These are phyloP conservation scores for Paradendryphiella salina DNA, from an alignment of 2,329 filamentous ascomycete species.

Conservation along the genomic window DNA sequence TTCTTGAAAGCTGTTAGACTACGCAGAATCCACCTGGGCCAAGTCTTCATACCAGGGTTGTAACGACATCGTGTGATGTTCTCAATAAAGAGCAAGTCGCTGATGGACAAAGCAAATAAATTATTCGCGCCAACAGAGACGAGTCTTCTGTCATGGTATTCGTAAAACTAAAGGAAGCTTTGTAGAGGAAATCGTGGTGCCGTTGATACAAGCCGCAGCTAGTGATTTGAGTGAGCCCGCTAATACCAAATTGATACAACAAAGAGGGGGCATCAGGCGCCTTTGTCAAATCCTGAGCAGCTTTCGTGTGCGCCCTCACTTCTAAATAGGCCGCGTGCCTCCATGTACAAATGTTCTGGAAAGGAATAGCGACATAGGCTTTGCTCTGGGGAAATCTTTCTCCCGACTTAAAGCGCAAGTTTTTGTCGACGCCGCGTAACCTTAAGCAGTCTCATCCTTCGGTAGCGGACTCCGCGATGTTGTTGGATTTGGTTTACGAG, in stretches of 20 bases:
- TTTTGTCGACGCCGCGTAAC: background rate
- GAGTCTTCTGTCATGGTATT: slow-evolving; percentile 4
- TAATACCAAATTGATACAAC: background rate
- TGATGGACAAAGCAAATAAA: background rate
- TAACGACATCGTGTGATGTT: background rate
- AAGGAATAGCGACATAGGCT: no score
- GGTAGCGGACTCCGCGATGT: no score
- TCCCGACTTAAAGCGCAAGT: background rate
- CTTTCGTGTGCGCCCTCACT: background rate
- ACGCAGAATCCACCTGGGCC: no score
- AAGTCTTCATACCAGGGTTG: no score
- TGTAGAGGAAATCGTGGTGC: background rate
- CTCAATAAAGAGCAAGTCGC: background rate
- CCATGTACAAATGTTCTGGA: no score
- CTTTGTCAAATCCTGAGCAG: background rate
- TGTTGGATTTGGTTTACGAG: background rate
- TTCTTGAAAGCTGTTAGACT: no score
- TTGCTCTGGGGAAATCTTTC: no score
- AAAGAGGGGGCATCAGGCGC: background rate
- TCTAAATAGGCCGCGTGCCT: background rate
- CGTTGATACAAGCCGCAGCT: background rate
- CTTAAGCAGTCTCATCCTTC: no score
- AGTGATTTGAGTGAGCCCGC: background rate
- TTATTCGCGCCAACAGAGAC: background rate
- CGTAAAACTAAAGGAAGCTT: background rate